phyloP scores from a whole-genome alignment of 2,329 filamentous ascomycete genomes.

The Xylariaceae sp. region DNA sequence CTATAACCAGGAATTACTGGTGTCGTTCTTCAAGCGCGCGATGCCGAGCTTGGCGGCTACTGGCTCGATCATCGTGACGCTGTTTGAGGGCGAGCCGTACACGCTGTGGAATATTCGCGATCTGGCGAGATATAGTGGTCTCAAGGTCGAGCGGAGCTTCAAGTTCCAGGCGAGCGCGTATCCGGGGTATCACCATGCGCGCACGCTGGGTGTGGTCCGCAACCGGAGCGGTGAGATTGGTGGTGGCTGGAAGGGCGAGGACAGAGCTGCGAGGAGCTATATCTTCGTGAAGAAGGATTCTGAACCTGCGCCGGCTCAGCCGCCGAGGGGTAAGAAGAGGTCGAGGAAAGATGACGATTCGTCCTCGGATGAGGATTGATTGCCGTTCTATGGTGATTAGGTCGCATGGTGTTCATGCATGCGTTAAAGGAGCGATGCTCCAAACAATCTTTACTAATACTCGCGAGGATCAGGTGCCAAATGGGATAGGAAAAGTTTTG shows the following conservation, averaged over 20 bases:
- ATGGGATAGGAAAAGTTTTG: no score
- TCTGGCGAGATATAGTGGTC: constrained; percentile 69
- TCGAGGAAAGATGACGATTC: constrained; percentile 27
- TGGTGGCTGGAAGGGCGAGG: constrained; percentile 48
- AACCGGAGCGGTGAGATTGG: constrained; percentile 42
- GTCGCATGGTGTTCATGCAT: no score
- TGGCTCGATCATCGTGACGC: constrained; percentile 68
- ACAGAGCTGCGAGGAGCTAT: constrained; percentile 52
- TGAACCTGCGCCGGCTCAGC: constrained; percentile 24
- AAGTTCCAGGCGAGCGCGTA: constrained; percentile 62
- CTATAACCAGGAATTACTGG: constrained; percentile 76
- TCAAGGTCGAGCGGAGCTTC: constrained; percentile 66
- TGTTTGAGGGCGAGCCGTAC: constrained; percentile 93
- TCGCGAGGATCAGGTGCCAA: no score
- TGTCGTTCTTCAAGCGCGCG: constrained; percentile 59
- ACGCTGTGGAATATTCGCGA: constrained; percentile 93
- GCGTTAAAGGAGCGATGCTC: background rate
- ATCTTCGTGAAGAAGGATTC: constrained; percentile 58
- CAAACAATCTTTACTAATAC: no score
- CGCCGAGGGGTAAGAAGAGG: constrained; percentile 28
- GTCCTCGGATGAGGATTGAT: constrained; percentile 29
- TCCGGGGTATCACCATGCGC: constrained; percentile 67
- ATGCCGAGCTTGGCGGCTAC: constrained; percentile 48
- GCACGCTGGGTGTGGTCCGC: constrained; percentile 63
- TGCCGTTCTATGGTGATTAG: background rate